These are phyloP conservation scores for Zasmidium citrigriseum DNA, from an alignment of 2,329 filamentous ascomycete genomes.

Conservation along the genomic window DNA sequence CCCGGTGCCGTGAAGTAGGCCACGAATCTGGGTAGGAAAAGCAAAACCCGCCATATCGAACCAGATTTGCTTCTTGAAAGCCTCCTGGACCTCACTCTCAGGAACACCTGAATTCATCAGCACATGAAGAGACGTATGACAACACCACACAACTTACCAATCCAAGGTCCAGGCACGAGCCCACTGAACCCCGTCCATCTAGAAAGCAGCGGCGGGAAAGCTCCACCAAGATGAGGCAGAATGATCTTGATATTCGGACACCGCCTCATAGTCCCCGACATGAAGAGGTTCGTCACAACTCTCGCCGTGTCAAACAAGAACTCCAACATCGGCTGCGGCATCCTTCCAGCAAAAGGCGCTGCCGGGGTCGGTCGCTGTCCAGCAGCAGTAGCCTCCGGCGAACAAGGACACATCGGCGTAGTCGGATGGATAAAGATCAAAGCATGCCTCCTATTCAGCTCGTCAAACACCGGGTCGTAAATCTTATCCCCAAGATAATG, in stretches of 20 bases:
- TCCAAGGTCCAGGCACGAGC: constrained; percentile 39
- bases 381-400: constrained; percentile 16
- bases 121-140: no score
- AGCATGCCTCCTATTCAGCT: constrained; percentile 48
- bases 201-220: constrained; percentile 47
- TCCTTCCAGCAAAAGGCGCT: constrained; percentile 38
- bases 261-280: constrained; percentile 47
- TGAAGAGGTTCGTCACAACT: constrained; percentile 51
- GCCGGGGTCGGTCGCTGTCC: constrained; percentile 32
- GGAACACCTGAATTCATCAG: constrained; percentile 18
- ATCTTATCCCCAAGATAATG: constrained; percentile 52
- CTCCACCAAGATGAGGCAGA: constrained; percentile 52
- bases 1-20: constrained; percentile 43
- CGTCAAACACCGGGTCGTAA: constrained; percentile 51
- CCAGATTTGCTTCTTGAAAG: constrained; percentile 47
- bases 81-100: constrained; percentile 33
- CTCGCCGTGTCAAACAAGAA: constrained; percentile 58
- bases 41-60: constrained; percentile 57
- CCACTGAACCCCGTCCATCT: constrained; percentile 45
- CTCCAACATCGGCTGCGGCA: constrained; percentile 50
- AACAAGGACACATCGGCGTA: constrained; percentile 44
- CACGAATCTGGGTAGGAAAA: constrained; percentile 52
- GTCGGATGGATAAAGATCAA: constrained; percentile 59
- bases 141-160: no score
- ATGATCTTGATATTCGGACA: constrained; percentile 52